Conservation (phyloP, 2,329 filamentous ascomycete genomes). For the Claviceps monticola region DNA sequence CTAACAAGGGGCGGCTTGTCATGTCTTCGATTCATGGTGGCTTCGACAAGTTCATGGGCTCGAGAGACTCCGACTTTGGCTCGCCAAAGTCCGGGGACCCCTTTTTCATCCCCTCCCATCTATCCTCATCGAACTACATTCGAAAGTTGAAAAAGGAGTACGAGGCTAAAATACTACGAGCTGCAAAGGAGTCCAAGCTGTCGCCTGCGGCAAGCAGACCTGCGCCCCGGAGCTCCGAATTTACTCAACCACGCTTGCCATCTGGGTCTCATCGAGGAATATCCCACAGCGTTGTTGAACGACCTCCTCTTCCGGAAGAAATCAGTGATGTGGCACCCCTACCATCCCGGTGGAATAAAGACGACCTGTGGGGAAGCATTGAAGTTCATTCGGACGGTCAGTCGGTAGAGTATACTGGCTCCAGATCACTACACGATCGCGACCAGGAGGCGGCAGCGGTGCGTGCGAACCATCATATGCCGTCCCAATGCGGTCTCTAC, state of each 20-base stretch:
- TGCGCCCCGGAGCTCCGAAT: slow-evolving; percentile 39
- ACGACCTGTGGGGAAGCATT: slow-evolving; percentile 59
- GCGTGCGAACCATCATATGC: slow-evolving; percentile 75
- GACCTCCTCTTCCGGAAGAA: slow-evolving; percentile 46
- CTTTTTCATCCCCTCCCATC: slow-evolving; percentile 78
- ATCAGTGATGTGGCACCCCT: slow-evolving; percentile 49
- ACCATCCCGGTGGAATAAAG: slow-evolving; percentile 69
- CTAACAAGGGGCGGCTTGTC: slow-evolving; percentile 19
- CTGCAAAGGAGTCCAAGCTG: slow-evolving; percentile 30
- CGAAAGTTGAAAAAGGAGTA: slow-evolving; percentile 60
- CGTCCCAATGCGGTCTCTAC: slow-evolving; percentile 80
- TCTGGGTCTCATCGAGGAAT: slow-evolving; percentile 56
- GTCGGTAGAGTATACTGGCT: slow-evolving; percentile 48
- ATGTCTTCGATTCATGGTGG: slow-evolving; percentile 32
- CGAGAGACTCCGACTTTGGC: slow-evolving; percentile 15
- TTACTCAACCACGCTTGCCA: slow-evolving; percentile 26
- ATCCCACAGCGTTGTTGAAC: slow-evolving; percentile 74
- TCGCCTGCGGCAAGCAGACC: slow-evolving; percentile 14
- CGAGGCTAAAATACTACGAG: slow-evolving; percentile 38
- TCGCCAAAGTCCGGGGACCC: slow-evolving; percentile 17
- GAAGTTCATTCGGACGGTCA: slow-evolving; percentile 63
- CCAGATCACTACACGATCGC: slow-evolving; percentile 33
- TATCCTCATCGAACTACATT: slow-evolving; percentile 64
- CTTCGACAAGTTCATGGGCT: slow-evolving; percentile 34
- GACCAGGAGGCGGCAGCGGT: slow-evolving; percentile 70